Evolutionary conservation across 768 basidiomycete species (phyloP).

Genomic region (Panaeolus cyanescens): DNA sequence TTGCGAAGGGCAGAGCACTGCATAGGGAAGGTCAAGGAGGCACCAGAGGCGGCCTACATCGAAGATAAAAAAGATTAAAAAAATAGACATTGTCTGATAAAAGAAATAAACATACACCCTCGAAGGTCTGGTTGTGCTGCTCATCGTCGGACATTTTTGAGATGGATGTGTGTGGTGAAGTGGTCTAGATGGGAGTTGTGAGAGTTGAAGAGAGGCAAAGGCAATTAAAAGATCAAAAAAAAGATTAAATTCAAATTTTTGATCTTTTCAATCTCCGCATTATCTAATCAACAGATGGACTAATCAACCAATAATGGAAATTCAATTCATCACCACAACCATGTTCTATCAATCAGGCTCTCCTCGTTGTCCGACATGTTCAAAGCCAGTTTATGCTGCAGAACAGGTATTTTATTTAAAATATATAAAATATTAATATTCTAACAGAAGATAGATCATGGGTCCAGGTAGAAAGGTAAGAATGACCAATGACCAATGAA

Average conservation of each 20-base stretch:
- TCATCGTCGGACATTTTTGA: conserved; percentile 87
- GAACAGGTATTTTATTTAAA: conserved; percentile 63
- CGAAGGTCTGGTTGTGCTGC: conserved; percentile 83
- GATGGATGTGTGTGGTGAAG: conserved; percentile 25
- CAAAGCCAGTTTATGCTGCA: conserved; percentile 81
- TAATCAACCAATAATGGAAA: background rate
- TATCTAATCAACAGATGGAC: conserved; percentile 23
- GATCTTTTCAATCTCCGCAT: conserved; percentile 36
- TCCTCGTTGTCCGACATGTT: conserved; percentile 73
- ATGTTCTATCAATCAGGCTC: conserved; percentile 57
- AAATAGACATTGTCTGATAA: conserved; percentile 9
- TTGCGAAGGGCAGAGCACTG: conserved; percentile 97
- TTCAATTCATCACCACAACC: conserved; percentile 54
- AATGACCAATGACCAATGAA: conserved; percentile 3
- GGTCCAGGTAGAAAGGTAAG: conserved; percentile 88
- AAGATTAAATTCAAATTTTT: conserved; percentile 17
- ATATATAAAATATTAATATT: conserved; percentile 2
- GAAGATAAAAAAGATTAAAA: conserved; percentile 4
- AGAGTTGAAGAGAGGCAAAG: conserved; percentile 17
- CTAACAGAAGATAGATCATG: conserved; percentile 60
- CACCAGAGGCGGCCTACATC: conserved; percentile 70
- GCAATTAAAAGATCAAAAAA: conserved; percentile 23
- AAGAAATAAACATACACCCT: conserved; percentile 53
- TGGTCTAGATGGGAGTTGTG: conserved; percentile 21
- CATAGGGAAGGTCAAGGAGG: conserved; percentile 81